Conservation (phyloP, 129 eudicot species). For the Arctium minus region DNA sequence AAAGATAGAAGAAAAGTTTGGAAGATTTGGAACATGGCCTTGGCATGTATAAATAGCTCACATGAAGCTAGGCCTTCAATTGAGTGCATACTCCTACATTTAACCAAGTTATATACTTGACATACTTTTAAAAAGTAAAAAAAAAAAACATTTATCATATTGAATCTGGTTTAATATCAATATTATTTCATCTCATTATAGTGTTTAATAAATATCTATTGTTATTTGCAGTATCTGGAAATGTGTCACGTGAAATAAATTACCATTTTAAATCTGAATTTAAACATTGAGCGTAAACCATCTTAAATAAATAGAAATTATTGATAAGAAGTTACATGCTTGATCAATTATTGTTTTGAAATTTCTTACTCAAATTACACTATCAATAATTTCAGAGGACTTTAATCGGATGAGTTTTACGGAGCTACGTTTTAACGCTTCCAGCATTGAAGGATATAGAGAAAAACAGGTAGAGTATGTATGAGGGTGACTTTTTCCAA, state of each 20-base stretch:
- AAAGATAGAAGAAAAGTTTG: constrained; percentile 30
- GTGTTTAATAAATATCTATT: background rate
- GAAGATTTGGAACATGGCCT: constrained; percentile 44
- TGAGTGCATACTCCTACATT: constrained; percentile 25
- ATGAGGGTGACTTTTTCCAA: background rate
- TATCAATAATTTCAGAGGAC: background rate
- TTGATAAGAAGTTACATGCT: background rate
- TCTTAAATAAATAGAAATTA: too few species aligned
- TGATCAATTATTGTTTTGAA: background rate
- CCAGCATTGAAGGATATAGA: too few species aligned
- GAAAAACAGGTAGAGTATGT: too few species aligned
- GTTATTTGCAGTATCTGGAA: background rate
- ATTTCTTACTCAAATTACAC: background rate
- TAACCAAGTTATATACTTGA: constrained; percentile 3
- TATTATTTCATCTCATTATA: background rate
- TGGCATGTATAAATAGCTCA: constrained; percentile 44
- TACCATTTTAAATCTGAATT: too few species aligned
- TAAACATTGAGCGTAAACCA: background rate
- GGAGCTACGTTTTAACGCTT: background rate
- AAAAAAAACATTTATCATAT: background rate
- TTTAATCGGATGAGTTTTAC: background rate
- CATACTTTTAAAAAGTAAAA: background rate
- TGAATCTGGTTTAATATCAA: background rate
- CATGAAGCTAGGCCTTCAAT: constrained; percentile 48
- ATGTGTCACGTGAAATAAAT: background rate